Evolutionary conservation across 371 early-diverging fungal species (phyloP).

Genomic region (Zopfochytrium polystomum): DNA sequence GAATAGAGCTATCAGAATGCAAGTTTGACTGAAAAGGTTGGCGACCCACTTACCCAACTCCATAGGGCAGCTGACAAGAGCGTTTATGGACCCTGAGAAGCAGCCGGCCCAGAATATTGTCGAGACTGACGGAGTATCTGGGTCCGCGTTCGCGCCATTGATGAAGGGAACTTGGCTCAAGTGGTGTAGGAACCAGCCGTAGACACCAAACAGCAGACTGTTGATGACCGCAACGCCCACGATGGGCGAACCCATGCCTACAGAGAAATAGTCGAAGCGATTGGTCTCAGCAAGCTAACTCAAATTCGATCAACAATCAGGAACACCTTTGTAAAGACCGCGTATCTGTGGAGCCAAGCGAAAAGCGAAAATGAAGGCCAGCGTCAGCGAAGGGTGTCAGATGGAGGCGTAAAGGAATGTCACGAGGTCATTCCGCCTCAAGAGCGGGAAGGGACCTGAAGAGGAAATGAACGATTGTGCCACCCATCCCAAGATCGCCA

Average conservation of each 20-base stretch:
- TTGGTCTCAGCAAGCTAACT: neutral
- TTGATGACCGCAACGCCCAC: slow-evolving; percentile 47
- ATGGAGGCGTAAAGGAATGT: neutral
- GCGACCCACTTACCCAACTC: slow-evolving; percentile 37
- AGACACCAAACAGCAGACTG: slow-evolving; percentile 44
- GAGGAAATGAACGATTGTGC: too few relatives aligned
- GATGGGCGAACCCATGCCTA: slow-evolving; percentile 46
- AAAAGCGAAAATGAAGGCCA: neutral
- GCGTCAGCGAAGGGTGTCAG: neutral
- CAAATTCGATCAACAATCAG: too few relatives aligned
- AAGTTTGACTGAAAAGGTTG: neutral
- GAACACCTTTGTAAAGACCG: slow-evolving; percentile 39
- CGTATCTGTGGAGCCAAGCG: slow-evolving; percentile 15
- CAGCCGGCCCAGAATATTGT: slow-evolving; percentile 42
- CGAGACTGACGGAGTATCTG: slow-evolving; percentile 17
- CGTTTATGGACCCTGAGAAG: slow-evolving; percentile 40
- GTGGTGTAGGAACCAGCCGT: slow-evolving; percentile 40
- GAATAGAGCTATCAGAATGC: neutral
- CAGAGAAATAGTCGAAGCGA: neutral
- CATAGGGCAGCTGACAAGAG: slow-evolving; percentile 43
- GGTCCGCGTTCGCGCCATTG: slow-evolving; percentile 9
- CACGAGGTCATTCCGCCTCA: too few relatives aligned
- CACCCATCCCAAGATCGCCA: too few relatives aligned
- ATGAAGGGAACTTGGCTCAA: too few relatives aligned
- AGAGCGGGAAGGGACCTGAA: too few relatives aligned